Percentiles rank a stretch among this genome's conserved stretches.
Evolutionary conservation across 768 basidiomycete species (phyloP).

Genomic region (Lentinula guzmanii): DNA sequence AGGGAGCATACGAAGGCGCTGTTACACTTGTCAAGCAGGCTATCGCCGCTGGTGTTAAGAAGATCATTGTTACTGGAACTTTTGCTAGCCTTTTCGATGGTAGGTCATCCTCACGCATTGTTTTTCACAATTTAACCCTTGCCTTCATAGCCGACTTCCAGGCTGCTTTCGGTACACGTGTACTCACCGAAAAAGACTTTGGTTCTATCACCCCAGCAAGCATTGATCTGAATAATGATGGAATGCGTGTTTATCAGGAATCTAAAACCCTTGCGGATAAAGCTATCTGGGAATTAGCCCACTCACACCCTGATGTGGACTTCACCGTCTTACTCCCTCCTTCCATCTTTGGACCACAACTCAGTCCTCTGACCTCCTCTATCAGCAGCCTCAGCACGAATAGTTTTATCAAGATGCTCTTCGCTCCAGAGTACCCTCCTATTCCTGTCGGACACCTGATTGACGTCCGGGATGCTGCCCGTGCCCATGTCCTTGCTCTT

Average conservation of each 20-base stretch:
- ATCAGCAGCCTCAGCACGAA: neutral
- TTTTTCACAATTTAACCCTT: neutral
- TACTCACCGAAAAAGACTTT: conserved; percentile 5
- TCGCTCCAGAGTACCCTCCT: conserved; percentile 6
- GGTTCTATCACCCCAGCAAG: conserved; percentile 7
- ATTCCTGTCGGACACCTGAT: conserved; percentile 5
- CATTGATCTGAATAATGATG: neutral
- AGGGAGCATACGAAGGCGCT: conserved; percentile 7
- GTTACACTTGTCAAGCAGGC: conserved; percentile 9
- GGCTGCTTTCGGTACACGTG: conserved; percentile 1
- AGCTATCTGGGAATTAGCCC: conserved; percentile 6
- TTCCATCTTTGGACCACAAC: conserved; percentile 15
- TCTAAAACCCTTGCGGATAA: conserved; percentile 6
- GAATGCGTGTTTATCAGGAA: neutral
- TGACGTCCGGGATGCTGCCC: conserved; percentile 13
- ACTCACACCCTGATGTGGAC: conserved; percentile 4
- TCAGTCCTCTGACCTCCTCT: conserved; percentile 7
- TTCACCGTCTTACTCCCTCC: conserved; percentile 13
- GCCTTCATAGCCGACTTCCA: neutral
- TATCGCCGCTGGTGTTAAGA: conserved; percentile 6
- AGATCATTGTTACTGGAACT: conserved; percentile 9
- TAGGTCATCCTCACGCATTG: neutral
- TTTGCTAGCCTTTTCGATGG: conserved; percentile 5
- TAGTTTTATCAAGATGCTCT: conserved; percentile 1
- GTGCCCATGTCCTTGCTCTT: conserved; percentile 9